phyloP scores from a whole-genome alignment of 1,284 basidiomycete genomes.

The Naganishia cerealis region DNA sequence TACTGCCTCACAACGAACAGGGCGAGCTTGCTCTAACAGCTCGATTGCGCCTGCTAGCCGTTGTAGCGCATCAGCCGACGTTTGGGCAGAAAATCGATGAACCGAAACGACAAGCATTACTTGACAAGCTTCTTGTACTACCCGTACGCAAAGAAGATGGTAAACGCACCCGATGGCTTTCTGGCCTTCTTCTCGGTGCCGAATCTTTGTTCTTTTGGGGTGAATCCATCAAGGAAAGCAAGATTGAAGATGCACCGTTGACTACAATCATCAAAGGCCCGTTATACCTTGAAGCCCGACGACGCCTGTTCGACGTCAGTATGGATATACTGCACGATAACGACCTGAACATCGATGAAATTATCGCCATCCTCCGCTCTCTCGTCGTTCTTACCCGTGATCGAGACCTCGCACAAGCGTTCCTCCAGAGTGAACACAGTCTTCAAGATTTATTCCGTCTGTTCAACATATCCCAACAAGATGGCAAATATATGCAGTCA shows the following conservation, averaged over 20 bases:
- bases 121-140: conserved; percentile 26
- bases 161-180: conserved; percentile 73
- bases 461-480: conserved; percentile 28
- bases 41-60: conserved; percentile 78
- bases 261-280: conserved; percentile 60
- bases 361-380: conserved; percentile 74
- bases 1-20: conserved; percentile 57
- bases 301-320: conserved; percentile 70
- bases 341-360: conserved; percentile 70
- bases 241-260: conserved; percentile 32
- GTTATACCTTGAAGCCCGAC: conserved; percentile 63
- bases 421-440: conserved; percentile 25
- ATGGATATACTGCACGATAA: conserved; percentile 66
- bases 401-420: conserved; percentile 57
- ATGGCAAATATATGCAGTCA: conserved; percentile 27
- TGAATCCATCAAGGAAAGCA: conserved; percentile 66
- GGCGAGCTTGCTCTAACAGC: conserved; percentile 63
- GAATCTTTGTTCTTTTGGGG: conserved; percentile 76
- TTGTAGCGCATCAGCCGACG: conserved; percentile 64
- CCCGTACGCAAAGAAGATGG: conserved; percentile 34
- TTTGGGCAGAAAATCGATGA: conserved; percentile 56
- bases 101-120: background rate
- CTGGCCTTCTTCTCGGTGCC: conserved; percentile 73
- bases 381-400: conserved; percentile 79
- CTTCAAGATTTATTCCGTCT: conserved; percentile 26